Base-by-base conservation (phyloP, 768 basidiomycete genomes). In the Lactifluus echinatus region DNA sequence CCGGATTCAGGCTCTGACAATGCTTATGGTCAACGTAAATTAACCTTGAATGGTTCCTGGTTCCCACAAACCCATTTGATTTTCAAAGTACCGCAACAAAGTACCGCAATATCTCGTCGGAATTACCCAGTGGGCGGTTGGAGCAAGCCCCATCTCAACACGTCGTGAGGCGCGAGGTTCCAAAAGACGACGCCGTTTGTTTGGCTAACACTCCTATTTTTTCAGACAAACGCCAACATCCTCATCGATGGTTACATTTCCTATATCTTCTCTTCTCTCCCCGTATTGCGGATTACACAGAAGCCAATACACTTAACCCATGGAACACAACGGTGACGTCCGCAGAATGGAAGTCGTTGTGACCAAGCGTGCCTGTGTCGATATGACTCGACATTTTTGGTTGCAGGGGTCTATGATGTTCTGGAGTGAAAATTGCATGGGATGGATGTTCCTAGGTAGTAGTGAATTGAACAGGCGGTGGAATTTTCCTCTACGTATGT, bases 201-300 rank as follows among this genome's bases (percentile, higher is more conserved):
- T 12, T 14, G 33, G 11, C 33, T 34, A 34, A 2, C 34, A 34
- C 14, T 14, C 14, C 34, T 14, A 11, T 34, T 34, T 3, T 14
- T 34, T 34, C n/a, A n/a, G n/a, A n/a, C n/a, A 34, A 14, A 8
- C 17, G 12, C 0, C 4, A 37, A 57, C 21, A 19, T 40, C 15
- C 56, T 44, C 26, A 29, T 43, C 17, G 46, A 57, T 14, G 51
- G 60, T 19, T 57, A 51, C 51, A 45, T 61, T 11, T 19, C 56
- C 28, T 28, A 57, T 26, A 57, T 46, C 31, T 61, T 61, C 40
- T 14, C 15, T n/a, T 46, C 60, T n/a, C n/a, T n/a, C n/a, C n/a
- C n/a, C n/a, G n/a, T n/a, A n/a, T n/a, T n/a, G n/a, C n/a, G n/a
- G n/a, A n/a, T n/a, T 50, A 50, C 49, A 2, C 36, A 4, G 17